Evolutionary conservation across 108 stramenopile species (phyloP), one percentile per base, ranked within the genome.

Genomic region (Cyclostephanos tholiformis): DNA sequence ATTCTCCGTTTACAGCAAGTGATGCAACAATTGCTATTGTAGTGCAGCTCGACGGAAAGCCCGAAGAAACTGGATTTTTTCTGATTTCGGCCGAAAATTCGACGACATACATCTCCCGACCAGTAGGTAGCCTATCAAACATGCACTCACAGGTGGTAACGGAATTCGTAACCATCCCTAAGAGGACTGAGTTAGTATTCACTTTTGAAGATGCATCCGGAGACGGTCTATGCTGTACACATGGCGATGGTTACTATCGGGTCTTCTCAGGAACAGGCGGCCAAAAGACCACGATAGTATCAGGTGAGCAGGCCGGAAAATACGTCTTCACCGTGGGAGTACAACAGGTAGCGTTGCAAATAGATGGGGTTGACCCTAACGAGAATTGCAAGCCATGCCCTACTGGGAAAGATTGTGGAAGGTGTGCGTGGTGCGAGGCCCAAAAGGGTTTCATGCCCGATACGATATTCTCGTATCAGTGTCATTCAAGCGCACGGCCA

Each of bases 351-450:
- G 59, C 61, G 13, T 13, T 52, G n/a, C 60, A 73, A 65, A 52
- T 51, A 2, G 60, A 46, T 9, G 62, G 50, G 23, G 44, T 62
- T 43, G 72, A 73, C 61, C 72, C 72, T 12, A 73, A 73, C 62
- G 72, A 73, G 53, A 41, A 46, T 16, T 73, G 72, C 50, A 73
- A 73, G 53, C 62, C 72, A 25, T 73, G 72, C 35, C 63, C 72
- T 32, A 63, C 51, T 57, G 72, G 72, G 7, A 63, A 63, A 26
- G 17, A 63, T 20, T 73, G 72, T 20, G 72, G 72, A 25, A 64
- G 72, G 25, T 73, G 72, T 13, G 72, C 72, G 19, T 73, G 72
- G 72, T 73, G 72, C 63, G 64, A 73, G 26, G 72, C 63, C 25
- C 51, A 73, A 6, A 25, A 51, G 63, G 72, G 72, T 14, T 73